Evolutionary conservation across 2,329 filamentous ascomycete genomes (phyloP), one percentile per base, ranked within the genome.

Genomic region (Colletotrichum sp.): DNA sequence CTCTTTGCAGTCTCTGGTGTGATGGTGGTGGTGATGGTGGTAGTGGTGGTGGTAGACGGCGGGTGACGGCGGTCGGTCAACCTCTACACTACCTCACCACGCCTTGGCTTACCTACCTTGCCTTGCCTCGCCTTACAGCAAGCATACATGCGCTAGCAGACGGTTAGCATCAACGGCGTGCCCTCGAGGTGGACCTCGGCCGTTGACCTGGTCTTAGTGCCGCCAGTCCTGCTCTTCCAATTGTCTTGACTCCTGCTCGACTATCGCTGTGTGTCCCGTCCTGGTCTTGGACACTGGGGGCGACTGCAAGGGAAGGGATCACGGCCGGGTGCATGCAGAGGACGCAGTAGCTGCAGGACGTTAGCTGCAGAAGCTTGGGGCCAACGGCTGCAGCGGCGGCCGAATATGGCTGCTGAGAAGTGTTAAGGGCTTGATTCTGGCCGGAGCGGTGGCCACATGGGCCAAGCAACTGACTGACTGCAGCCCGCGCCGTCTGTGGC

Each of bases 371-470:
- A 76, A 75, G 71, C 74, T 76, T 75, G 62, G 66, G 69, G 61
- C 66, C 71, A 66, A 66, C 60, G 60, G 74, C 74, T 76, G 74
- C 74, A 76, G 71, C 66, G 60, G 60, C 66, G 71, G 62, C 66
- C 74, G 71, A 76, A 76, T 66, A 61, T 58, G 74, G 74, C 71
- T 74, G 66, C 60, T 74, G 60, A 66, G 32, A 75, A 75, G 68
- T 61, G 68, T 71, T 36, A 25, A 70, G 67, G 34, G 70, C 58
- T 60, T 12, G 71, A 48, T 48, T 73, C 65, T 64, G 34, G 64
- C 43, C 58, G 69, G 39, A 71, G 60, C 34, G 32, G 73, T 56
- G 70, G 56, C 64, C 74, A 76, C 74, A 76, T 76, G 70, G 74
- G 64, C 64, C 70, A 65, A 22, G 48, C 71, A 60, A 66, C 56